These are phyloP conservation scores for Cryomyces antarcticus DNA, from an alignment of 495 filamentous ascomycete species.

Conservation along the genomic window DNA sequence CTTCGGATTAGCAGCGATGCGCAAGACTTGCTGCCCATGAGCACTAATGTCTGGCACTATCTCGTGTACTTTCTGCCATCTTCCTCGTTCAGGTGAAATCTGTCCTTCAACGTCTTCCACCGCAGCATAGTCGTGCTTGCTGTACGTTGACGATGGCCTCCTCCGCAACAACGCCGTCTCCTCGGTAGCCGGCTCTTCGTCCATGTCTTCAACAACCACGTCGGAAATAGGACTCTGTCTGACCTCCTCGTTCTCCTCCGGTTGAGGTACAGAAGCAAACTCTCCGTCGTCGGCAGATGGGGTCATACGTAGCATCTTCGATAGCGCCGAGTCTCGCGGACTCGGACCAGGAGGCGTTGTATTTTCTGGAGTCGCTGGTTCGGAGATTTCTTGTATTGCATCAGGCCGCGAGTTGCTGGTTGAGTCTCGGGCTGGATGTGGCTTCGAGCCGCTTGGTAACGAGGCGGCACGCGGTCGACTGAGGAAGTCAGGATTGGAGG, in stretches of 20 bases:
- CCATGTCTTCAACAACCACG: slow-evolving; percentile 6
- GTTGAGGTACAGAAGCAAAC: too few relatives aligned
- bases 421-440: too few relatives aligned
- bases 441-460: too few relatives aligned
- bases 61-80: neutral
- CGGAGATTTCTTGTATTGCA: slow-evolving; percentile 38
- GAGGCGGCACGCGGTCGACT: too few relatives aligned
- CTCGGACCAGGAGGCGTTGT: slow-evolving; percentile 19
- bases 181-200: slow-evolving; percentile 2
- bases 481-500: too few relatives aligned
- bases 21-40: slow-evolving; percentile 1
- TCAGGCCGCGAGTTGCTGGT: neutral
- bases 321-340: slow-evolving; percentile 4
- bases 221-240: slow-evolving; percentile 8
- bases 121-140: neutral
- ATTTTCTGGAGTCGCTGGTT: slow-evolving; percentile 22
- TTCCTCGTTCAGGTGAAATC: neutral
- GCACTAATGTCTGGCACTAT: too few relatives aligned
- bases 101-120: slow-evolving; percentile 8
- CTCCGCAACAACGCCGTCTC: slow-evolving; percentile 2
- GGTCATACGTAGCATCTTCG: too few relatives aligned
- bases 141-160: neutral
- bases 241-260: slow-evolving; percentile 7
- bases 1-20: slow-evolving; percentile 34
- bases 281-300: too few relatives aligned